Percentiles rank a stretch among this genome's conserved stretches.
Conservation (phyloP, 2,329 filamentous ascomycete genomes). For the Sporothrix luriei region DNA sequence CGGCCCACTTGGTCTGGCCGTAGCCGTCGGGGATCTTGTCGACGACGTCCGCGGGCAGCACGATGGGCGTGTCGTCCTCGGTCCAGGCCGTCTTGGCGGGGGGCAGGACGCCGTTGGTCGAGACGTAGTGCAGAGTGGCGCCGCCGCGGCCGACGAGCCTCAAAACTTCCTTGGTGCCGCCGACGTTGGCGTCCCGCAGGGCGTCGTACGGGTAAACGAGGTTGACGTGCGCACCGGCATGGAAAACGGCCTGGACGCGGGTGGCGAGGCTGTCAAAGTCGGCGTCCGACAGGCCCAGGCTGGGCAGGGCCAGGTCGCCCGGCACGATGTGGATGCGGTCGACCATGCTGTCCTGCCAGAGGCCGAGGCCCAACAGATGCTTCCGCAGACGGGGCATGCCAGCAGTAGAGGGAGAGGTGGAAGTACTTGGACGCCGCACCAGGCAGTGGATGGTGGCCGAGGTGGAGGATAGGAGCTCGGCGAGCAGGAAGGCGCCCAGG, state of each 20-base stretch:
- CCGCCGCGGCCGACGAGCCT: conserved; percentile 67
- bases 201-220: conserved; percentile 81
- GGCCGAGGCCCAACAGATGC: conserved; percentile 74
- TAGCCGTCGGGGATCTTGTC: conserved; percentile 70
- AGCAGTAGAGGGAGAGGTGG: conserved; percentile 52
- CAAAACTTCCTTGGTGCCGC: conserved; percentile 75
- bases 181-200: conserved; percentile 71
- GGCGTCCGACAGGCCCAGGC: conserved; percentile 67
- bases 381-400: conserved; percentile 73
- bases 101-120: conserved; percentile 77
- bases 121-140: conserved; percentile 76
- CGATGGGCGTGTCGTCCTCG: conserved; percentile 65
- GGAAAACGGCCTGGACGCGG: conserved; percentile 72
- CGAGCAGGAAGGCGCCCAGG: conserved; percentile 72
- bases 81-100: conserved; percentile 70
- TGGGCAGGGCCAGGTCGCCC: conserved; percentile 69
- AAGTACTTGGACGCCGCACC: conserved; percentile 59
- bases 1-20: conserved; percentile 80
- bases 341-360: conserved; percentile 76
- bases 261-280: conserved; percentile 66
- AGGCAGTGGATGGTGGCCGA: conserved; percentile 71
- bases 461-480: conserved; percentile 67
- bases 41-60: conserved; percentile 67
- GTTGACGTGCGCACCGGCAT: conserved; percentile 77
- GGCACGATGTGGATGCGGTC: conserved; percentile 76